Base-by-base conservation (phyloP, 345 rosid species). In the Carallia pectinifolia region DNA sequence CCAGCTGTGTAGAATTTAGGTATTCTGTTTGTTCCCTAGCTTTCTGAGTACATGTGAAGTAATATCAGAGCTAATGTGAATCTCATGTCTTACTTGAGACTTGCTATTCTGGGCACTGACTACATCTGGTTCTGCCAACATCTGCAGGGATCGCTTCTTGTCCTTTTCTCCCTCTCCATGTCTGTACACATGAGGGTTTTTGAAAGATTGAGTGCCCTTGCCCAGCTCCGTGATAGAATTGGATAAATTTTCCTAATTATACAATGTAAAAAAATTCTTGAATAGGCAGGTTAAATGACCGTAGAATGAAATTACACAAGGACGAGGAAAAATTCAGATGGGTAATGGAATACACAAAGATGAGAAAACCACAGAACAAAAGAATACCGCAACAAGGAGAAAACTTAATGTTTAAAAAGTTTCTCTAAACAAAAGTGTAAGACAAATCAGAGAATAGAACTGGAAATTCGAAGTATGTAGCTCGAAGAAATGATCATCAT, bases 41-140 rank as follows among this genome's bases (percentile, higher is more conserved):
- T 31, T 61, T 27, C 23, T 10, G 13, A 53, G 37, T 33, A 17
- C 7, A 5, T 27, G 54, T 16, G 4, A 68, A 5, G 19, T 53
- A 56, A 75, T 19, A 38, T 53, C 73, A 8, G 50, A 62, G 58
- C 4, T 54, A 67, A 56, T 58, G 50, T 61, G 58, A 68, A 40
- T 48, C 52, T 65, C 58, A 66, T 61, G 48, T 82, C 93, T 87
- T 87, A 93, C 98, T 71, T 87, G 85, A 64, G 77, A 66, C 53
- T 74, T 60, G 66, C 61, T 72, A 61, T 72, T 53, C 56, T 74
- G 80, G 36, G 58, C 61, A 58, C 48, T 77, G 34, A 75, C 72
- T 30, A 70, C 71, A 39, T 71, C 82, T 31, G 88, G 82, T 62
- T 12, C 50, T 3, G 77, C 60, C 65, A 86, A 79, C 71, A 59